Evolutionary conservation across 306 rosid genomes (phyloP), one percentile per base, ranked within the genome.

Genomic region (Acmispon strigosus): DNA sequence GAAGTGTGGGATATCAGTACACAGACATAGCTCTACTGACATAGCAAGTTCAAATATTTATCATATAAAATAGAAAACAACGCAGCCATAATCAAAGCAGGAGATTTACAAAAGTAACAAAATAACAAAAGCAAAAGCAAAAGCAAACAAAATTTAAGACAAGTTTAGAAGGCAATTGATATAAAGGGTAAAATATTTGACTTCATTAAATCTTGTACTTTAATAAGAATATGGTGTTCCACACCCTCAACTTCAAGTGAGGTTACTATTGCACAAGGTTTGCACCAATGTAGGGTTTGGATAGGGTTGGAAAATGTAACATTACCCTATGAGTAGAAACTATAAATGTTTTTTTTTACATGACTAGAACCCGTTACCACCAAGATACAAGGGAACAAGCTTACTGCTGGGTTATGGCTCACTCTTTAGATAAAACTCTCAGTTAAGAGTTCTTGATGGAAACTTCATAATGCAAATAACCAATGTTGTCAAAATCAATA

Each of bases 401-500:
- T 58, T 39, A 39, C 47, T 6, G 4, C 32, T 61, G 12, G n/a
- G 51, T 60, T 43, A 43, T 52, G 56, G 44, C 43, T 41, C 10
- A 8, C 76, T 42, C 58, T 51, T 29, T 58, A 20, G 19, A 58
- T 24, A 5, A 66, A 44, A 57, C 67, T 61, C 24, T 16, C 66
- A 17, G n/a, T 70, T 17, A 24, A 27, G 57, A 37, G 53, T 57
- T 32, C 27, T 57, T 47, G 17, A 44, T 44, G 66, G 70, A 79
- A 61, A 79, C 43, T 74, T 68, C 66, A 59, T 66, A 66, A 18
- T 4, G 14, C 58, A 57, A 41, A 73, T 27, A 52, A 44, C 62
- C 37, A 32, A 32, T 32, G 37, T 0, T 32, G 7, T 32, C 37
- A 32, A 32, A 6, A 32, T 32, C 37, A 32, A 32, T 32, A 32